Base-by-base conservation (phyloP, 2,329 filamentous ascomycete genomes). In the Zasmidium cellare region DNA sequence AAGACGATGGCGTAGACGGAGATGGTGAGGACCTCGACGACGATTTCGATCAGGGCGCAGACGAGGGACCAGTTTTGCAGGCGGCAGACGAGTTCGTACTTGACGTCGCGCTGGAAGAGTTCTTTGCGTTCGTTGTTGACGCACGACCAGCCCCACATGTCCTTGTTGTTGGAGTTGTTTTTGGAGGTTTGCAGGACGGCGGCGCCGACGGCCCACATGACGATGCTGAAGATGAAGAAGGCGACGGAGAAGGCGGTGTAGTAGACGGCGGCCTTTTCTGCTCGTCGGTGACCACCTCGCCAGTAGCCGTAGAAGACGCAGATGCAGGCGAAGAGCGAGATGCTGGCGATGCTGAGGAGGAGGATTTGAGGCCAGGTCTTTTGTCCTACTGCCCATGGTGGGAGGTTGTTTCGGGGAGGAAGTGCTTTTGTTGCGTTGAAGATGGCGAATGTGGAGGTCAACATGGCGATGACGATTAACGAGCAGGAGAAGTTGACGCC, bases 131-230 rank as follows among this genome's bases (percentile, higher is more conserved):
- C 86, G 75, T 97, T 97, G 69, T 96, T 84, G 57, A 92, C 88
- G 75, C 94, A 99, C n/a, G 91, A 86, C 94, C 94, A 99, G 59
- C 93, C 92, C 94, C 94, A 99, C 76, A 99, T 85, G 75, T 99
- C 94, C 75, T 96, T 86, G 70, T 89, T 90, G 64, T 85, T 79
- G 71, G 85, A 85, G 71, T 83, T 89, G 69, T 86, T 84, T 73
- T 88, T 89, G 57, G 86, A 86, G 68, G 89, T 84, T 73, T 97
- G 92, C 69, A 97, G 84, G 56, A 96, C 78, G 58, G 87, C 91
- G 41, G 92, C 92, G 28, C 91, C 92, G 31, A 94, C 80, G 55
- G 88, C 87, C 94, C 94, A 99, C 81, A 99, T 90, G 70, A 96
- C 77, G 74, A 96, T 88, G 73, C 89, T 94, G 76, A 96, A 88